Evolutionary conservation across 768 basidiomycete genomes (phyloP), one percentile per base, ranked within the genome.

Genomic region (Hericium rajendrae): DNA sequence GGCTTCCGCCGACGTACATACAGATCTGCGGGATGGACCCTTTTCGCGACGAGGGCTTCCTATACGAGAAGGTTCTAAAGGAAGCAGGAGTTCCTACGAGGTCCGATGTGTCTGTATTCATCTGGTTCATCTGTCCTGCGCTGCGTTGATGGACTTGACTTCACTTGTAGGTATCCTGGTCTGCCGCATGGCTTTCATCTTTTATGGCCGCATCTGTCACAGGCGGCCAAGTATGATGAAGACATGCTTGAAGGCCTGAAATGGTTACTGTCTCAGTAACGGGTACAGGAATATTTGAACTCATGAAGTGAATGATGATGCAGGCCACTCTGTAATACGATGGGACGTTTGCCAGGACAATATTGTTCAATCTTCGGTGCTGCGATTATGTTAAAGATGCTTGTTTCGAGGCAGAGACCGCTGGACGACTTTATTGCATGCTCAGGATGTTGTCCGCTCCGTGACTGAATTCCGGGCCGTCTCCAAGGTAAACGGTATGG

Each of bases 101-200:
- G 41, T 11, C 48, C 0, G 52, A 59, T 37, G 52, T 56, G 55
- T 59, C 16, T 3, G 48, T 55, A 26, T 26, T 22, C 12, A n/a
- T 37, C 2, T 32, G 32, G 16, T 9, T 6, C 43, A 6, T 28
- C 24, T 26, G 28, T 8, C 43, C 26, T 4, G 18, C 20, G 24
- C 22, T 8, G 28, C 13, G 49, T 2, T 46, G 8, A 9, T 16
- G 3, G 4, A 6, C 8, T 15, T n/a, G 0, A 32, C n/a, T 8
- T 6, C 4, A 26, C 6, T 26, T 15, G 18, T 38, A 59, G 58
- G 37, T 59, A 59, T 38, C 55, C 58, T 15, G 58, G 58, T 3
- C 15, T 55, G 13, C 58, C 58, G 39, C 58, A 59, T 28, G 48
- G 32, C 4, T 59, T 59, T 20, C 22, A 52, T 4, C 18, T 26